Evolutionary conservation across 139 green algal genomes (phyloP).

Genomic region (Chlorella vulgaris): DNA sequence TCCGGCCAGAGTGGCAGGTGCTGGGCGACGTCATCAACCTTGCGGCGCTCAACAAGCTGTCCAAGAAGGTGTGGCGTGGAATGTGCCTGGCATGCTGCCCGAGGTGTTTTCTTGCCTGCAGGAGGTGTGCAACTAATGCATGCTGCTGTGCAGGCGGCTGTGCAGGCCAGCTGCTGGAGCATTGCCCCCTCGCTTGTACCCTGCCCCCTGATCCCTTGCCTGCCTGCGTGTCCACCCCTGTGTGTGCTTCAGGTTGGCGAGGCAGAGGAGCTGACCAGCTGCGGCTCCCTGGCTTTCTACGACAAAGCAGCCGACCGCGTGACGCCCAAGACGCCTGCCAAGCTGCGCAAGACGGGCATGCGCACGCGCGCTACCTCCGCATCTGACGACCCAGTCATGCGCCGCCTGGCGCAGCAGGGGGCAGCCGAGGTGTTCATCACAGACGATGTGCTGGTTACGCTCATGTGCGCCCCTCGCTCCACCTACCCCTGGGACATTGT

Average conservation of each 20-base stretch:
- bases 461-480: conserved; percentile 93
- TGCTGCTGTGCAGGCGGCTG: no score
- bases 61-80: conserved; percentile 54
- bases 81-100: no score
- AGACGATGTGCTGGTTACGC: conserved; percentile 87
- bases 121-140: no score
- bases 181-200: background rate
- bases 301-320: conserved; percentile 91
- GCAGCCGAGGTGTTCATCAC: conserved; percentile 87
- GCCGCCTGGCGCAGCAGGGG: conserved; percentile 64
- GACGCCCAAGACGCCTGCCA: conserved; percentile 78
- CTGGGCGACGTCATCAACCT: conserved; percentile 92
- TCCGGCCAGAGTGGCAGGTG: conserved; percentile 92
- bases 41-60: conserved; percentile 82
- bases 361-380: conserved; percentile 83
- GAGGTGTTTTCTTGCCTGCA: no score
- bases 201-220: background rate
- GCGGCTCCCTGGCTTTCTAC: conserved; percentile 85
- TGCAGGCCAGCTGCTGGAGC: background rate
- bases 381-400: conserved; percentile 91
- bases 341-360: conserved; percentile 74
- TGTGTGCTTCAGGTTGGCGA: conserved; percentile 27
- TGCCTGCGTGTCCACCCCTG: background rate
- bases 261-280: conserved; percentile 55
- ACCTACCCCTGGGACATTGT: conserved; percentile 95